Conservation (phyloP, 306 rosid genomes). For the Ochetophila trinervis region DNA sequence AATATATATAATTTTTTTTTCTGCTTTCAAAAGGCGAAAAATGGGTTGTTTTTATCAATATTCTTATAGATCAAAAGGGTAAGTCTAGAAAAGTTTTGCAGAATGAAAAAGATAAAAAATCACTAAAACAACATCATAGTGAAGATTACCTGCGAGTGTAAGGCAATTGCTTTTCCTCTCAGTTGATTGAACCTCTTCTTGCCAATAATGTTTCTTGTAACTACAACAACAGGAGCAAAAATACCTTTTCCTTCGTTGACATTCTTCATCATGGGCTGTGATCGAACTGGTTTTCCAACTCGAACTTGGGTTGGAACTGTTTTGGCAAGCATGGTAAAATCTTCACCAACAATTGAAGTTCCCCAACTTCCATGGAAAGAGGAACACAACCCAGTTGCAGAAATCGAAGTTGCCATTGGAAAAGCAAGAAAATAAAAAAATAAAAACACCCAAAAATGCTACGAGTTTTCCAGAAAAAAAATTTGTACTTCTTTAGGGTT, state of each 20-base stretch:
- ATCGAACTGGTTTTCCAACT: conserved; percentile 51
- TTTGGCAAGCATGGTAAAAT: conserved; percentile 41
- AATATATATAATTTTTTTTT: too few relatives aligned
- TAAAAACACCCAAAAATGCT: not conserved
- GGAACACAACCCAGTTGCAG: conserved; percentile 58
- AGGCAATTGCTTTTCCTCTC: conserved; percentile 96
- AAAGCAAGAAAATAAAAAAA: not conserved
- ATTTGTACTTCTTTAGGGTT: not conserved
- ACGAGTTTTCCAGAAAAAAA: not conserved
- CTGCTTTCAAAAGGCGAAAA: too few relatives aligned
- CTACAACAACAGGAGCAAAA: conserved; percentile 81
- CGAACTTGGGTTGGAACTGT: conserved; percentile 55
- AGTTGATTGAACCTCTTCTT: conserved; percentile 91
- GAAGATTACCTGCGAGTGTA: conserved; percentile 82
- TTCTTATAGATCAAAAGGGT: too few relatives aligned
- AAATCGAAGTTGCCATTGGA: conserved; percentile 66
- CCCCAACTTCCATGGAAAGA: conserved; percentile 84
- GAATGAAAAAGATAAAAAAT: too few relatives aligned
- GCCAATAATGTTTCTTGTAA: conserved; percentile 70
- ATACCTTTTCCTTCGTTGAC: conserved; percentile 92
- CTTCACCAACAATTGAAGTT: conserved; percentile 65
- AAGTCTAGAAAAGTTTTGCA: too few relatives aligned
- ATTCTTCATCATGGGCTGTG: conserved; percentile 90
- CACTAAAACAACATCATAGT: not conserved
- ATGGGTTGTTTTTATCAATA: too few relatives aligned